phyloP scores from a whole-genome alignment of 2,329 filamentous ascomycete species.

The Neonectria faginata region DNA sequence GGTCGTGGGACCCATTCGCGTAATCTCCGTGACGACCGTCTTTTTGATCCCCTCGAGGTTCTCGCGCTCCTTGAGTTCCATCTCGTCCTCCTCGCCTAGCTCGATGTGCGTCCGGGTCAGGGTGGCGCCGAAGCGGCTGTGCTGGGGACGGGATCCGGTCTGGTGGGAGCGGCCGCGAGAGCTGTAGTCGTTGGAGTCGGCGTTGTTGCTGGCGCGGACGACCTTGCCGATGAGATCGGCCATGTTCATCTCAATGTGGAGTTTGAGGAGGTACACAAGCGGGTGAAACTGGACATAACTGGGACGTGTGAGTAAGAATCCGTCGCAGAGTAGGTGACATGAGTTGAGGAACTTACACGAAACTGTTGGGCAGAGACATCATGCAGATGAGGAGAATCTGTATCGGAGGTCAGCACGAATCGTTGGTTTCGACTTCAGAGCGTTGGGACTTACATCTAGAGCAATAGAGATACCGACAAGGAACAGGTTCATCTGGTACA shows the following conservation, averaged over 20 bases:
- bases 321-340: neutral
- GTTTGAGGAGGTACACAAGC: conserved; percentile 45
- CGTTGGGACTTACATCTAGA: conserved; percentile 36
- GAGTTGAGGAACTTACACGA: conserved; percentile 36
- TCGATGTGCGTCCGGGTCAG: conserved; percentile 38
- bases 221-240: conserved; percentile 46
- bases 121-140: conserved; percentile 32
- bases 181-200: conserved; percentile 32
- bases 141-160: conserved; percentile 21
- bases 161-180: conserved; percentile 31
- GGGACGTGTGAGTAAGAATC: neutral
- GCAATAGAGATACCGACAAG: conserved; percentile 47
- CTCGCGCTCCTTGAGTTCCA: conserved; percentile 32
- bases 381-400: conserved; percentile 43
- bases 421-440: too few species aligned
- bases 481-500: conserved; percentile 54
- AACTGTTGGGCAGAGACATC: conserved; percentile 46
- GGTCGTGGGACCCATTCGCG: conserved; percentile 16
- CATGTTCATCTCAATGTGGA: conserved; percentile 48
- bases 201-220: conserved; percentile 41
- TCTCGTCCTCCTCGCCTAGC: conserved; percentile 36
- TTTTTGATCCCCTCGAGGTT: conserved; percentile 34
- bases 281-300: conserved; percentile 47
- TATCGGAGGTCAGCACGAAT: conserved; percentile 1
- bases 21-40: conserved; percentile 30